phyloP scores from a whole-genome alignment of 306 rosid species.

The Rosa lucieae region DNA sequence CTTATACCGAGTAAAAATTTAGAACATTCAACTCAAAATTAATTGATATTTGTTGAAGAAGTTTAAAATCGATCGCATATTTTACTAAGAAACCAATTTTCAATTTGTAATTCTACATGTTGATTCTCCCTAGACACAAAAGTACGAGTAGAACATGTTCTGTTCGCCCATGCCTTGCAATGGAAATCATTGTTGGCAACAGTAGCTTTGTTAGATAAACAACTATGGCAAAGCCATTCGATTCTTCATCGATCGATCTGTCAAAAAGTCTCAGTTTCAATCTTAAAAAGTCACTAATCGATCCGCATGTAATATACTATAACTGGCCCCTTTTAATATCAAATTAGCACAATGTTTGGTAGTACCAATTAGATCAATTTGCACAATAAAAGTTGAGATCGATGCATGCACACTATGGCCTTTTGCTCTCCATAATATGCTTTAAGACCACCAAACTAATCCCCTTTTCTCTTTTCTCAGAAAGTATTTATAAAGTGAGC shows the following conservation, averaged over 20 bases:
- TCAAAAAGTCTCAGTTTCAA: neutral
- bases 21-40: neutral
- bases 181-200: neutral
- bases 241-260: neutral
- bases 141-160: neutral
- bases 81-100: neutral
- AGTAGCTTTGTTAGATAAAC: neutral
- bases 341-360: constrained; percentile 17
- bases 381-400: constrained; percentile 9
- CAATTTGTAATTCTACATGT: neutral
- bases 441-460: constrained; percentile 15
- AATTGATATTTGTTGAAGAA: neutral
- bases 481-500: constrained; percentile 10
- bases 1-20: neutral
- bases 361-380: constrained; percentile 17
- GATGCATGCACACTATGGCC: neutral
- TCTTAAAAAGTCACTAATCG: constrained; percentile 9
- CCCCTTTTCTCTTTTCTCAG: neutral
- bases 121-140: neutral
- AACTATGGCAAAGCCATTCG: neutral
- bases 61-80: neutral
- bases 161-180: neutral
- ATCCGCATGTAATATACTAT: constrained; percentile 8
- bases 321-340: constrained; percentile 21
- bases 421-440: neutral